phyloP scores from a whole-genome alignment of 2,329 filamentous ascomycete genomes.

The Xylaria sp. region DNA sequence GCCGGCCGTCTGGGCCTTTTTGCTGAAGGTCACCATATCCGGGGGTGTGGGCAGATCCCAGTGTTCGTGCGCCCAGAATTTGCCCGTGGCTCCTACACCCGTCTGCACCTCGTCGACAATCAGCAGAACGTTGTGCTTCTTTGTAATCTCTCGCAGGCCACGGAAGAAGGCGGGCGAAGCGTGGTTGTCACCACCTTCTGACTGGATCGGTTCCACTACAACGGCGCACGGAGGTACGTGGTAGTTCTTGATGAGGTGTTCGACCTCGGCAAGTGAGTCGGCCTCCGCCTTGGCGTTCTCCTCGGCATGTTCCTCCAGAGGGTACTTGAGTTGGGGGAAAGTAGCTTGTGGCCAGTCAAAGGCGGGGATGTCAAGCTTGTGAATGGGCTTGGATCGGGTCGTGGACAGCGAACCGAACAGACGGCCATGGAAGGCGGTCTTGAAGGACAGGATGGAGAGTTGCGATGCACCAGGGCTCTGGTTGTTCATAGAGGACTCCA shows the following conservation, averaged over 20 bases:
- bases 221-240: conserved; percentile 84
- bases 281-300: conserved; percentile 87
- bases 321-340: conserved; percentile 88
- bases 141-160: conserved; percentile 81
- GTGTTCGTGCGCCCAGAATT: conserved; percentile 98
- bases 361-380: conserved; percentile 93
- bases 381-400: conserved; percentile 91
- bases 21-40: conserved; percentile 94
- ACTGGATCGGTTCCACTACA: conserved; percentile 90
- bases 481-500: conserved; percentile 82
- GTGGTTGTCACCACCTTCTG: conserved; percentile 95
- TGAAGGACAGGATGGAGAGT: conserved; percentile 90
- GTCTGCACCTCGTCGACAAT: conserved; percentile 97
- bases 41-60: conserved; percentile 84
- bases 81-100: conserved; percentile 89
- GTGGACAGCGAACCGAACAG: conserved; percentile 89
- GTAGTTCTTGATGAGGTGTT: conserved; percentile 82
- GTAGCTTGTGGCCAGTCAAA: conserved; percentile 95
- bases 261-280: conserved; percentile 83
- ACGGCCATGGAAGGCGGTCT: conserved; percentile 88
- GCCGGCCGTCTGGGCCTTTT: conserved; percentile 93
- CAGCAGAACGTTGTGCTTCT: conserved; percentile 80
- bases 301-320: conserved; percentile 79
- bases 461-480: conserved; percentile 78
- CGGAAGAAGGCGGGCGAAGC: conserved; percentile 89